Evolutionary conservation across 495 filamentous ascomycete species (phyloP).

Genomic region (Tuber brumale): DNA sequence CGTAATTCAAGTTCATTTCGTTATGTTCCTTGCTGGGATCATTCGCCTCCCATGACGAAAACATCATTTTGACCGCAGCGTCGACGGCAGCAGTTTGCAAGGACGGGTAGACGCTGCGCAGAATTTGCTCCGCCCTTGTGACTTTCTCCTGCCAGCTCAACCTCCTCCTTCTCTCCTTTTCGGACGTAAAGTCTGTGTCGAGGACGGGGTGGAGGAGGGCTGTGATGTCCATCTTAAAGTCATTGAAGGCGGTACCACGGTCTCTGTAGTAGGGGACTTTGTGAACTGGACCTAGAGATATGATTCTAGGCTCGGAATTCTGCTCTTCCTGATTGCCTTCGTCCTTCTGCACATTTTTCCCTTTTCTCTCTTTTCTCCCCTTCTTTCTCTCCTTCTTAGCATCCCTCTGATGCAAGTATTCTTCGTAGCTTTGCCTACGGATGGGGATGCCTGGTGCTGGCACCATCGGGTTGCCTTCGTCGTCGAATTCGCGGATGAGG

Average conservation of each 20-base stretch:
- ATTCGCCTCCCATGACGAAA: conserved; percentile 26
- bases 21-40: conserved; percentile 23
- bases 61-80: conserved; percentile 15
- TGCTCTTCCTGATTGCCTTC: background rate
- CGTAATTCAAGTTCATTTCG: conserved; percentile 24
- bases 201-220: conserved; percentile 1
- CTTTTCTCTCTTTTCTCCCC: background rate
- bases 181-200: background rate
- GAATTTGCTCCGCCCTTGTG: background rate
- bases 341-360: background rate
- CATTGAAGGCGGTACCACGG: background rate
- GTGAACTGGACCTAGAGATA: background rate
- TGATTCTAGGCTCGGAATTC: background rate
- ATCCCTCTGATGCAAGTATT: background rate
- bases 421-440: background rate
- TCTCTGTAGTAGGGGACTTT: background rate
- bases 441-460: background rate
- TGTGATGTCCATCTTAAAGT: background rate
- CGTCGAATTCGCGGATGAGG: background rate
- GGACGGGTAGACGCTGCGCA: conserved; percentile 19
- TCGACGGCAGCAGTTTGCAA: conserved; percentile 9
- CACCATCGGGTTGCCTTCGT: background rate
- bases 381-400: background rate
- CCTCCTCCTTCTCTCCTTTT: background rate
- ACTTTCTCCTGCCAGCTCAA: background rate